A percentile compares a stretch with the other conserved stretches of the same genome.
phyloP scores from a whole-genome alignment of 1,139 yeast species.

The Blastobotrys persicus region DNA sequence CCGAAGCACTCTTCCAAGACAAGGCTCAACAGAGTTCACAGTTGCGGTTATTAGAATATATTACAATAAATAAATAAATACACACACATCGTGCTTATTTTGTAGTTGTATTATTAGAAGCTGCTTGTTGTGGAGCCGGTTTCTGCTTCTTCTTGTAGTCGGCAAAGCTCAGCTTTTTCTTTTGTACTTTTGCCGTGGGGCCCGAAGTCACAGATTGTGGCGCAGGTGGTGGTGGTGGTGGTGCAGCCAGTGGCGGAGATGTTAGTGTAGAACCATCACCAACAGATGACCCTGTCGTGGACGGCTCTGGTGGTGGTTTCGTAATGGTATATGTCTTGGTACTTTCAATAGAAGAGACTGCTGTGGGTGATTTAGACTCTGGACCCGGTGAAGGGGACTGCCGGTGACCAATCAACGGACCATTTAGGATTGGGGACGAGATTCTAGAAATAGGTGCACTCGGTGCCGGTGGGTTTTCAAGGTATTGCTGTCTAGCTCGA shows the following conservation, averaged over 20 bases:
- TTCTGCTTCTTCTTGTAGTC: conserved; percentile 71
- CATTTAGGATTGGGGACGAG: neutral
- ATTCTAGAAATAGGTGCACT: neutral
- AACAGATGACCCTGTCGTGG: no score
- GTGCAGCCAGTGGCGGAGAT: neutral
- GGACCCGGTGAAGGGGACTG: conserved; percentile 1
- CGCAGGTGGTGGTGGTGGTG: conserved; percentile 2
- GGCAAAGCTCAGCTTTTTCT: conserved; percentile 76
- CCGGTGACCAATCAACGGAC: neutral
- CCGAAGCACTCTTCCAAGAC: no score
- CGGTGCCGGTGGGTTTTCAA: neutral
- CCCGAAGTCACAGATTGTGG: neutral
- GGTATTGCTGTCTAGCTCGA: neutral
- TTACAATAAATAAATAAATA: conserved; percentile 7
- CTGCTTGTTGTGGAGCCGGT: neutral
- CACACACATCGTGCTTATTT: neutral
- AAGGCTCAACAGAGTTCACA: no score
- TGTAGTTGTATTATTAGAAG: neutral
- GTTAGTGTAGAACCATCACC: neutral
- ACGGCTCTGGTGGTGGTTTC: conserved; percentile 1
- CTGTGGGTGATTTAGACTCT: neutral
- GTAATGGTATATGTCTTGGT: conserved; percentile 7
- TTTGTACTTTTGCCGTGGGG: conserved; percentile 28
- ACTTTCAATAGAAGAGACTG: neutral
- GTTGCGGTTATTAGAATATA: no score